Percentiles rank a stretch among this genome's conserved stretches.
Evolutionary conservation across 2,329 filamentous ascomycete genomes (phyloP).

Genomic region (Fusarium miscanthi): DNA sequence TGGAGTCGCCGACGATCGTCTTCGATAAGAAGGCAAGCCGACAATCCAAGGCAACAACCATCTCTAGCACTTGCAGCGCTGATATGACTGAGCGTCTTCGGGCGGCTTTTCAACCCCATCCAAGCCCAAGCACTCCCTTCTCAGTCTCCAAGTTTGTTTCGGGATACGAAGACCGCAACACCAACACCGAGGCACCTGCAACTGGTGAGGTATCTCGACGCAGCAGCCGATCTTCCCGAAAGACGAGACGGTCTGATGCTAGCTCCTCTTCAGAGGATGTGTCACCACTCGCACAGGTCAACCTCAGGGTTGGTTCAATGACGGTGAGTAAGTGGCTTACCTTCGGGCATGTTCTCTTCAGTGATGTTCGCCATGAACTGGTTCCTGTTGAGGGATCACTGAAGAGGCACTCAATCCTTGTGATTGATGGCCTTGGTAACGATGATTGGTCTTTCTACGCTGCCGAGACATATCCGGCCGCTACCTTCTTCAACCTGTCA

Average conservation of each 20-base stretch:
- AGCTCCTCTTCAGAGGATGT: constrained; percentile 66
- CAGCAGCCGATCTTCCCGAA: constrained; percentile 49
- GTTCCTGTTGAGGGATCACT: constrained; percentile 52
- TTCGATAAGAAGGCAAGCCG: constrained; percentile 48
- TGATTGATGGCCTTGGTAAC: constrained; percentile 87
- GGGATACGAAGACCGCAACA: constrained; percentile 38
- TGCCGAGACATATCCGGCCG: constrained; percentile 79
- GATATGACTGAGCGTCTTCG: constrained; percentile 66
- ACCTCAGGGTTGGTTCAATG: constrained; percentile 82
- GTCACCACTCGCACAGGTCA: constrained; percentile 75
- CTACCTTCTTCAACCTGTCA: constrained; percentile 81
- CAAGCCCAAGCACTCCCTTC: constrained; percentile 57
- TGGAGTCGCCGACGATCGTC: constrained; percentile 62
- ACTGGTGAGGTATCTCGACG: constrained; percentile 47
- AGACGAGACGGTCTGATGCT: constrained; percentile 55
- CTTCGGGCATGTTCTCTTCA: constrained; percentile 85
- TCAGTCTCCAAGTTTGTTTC: constrained; percentile 56
- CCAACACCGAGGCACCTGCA: constrained; percentile 28
- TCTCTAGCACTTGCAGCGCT: constrained; percentile 65
- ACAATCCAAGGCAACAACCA: constrained; percentile 50
- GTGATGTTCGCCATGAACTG: constrained; percentile 79
- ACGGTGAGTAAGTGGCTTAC: constrained; percentile 90
- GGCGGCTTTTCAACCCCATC: constrained; percentile 58
- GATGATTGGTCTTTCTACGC: constrained; percentile 90
- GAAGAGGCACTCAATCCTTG: constrained; percentile 72